Evolutionary conservation across 169 alveolate species (phyloP).

Genomic region (Eimeria brunetti): DNA sequence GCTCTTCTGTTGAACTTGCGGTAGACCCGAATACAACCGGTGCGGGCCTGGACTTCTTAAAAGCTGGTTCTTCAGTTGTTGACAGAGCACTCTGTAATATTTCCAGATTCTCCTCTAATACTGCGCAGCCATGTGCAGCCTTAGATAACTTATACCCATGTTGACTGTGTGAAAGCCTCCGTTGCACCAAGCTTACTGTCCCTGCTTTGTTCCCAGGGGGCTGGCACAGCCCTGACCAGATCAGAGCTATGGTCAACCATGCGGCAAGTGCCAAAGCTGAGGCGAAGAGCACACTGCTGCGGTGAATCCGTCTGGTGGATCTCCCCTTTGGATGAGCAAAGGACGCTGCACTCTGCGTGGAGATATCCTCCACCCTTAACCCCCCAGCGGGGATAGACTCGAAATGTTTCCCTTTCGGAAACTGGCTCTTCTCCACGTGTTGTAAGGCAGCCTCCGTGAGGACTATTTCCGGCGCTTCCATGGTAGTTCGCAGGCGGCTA

Average conservation of each 20-base stretch:
- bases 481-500: not conserved
- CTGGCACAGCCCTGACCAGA: not conserved
- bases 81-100: not conserved
- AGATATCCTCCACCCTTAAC: not conserved
- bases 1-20: not conserved
- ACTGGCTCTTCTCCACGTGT: not conserved
- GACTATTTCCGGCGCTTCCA: not conserved
- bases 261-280: conserved; percentile 1
- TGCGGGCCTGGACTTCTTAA: not conserved
- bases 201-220: not conserved
- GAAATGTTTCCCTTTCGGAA: not conserved
- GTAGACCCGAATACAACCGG: not conserved
- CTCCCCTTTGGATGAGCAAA: not conserved
- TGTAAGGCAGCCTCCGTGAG: not conserved
- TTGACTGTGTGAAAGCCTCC: not conserved
- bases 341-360: not conserved
- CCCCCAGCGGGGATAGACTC: not conserved
- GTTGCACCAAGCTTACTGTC: not conserved
- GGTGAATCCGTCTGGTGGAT: not conserved
- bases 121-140: not conserved
- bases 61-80: not conserved
- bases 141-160: not conserved
- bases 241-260: not conserved
- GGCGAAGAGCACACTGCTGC: not conserved
- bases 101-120: not conserved